A percentile compares a stretch with the other conserved stretches of the same genome.
phyloP scores from a whole-genome alignment of 2,329 filamentous ascomycete species.

The Parastagonospora nodorum region DNA sequence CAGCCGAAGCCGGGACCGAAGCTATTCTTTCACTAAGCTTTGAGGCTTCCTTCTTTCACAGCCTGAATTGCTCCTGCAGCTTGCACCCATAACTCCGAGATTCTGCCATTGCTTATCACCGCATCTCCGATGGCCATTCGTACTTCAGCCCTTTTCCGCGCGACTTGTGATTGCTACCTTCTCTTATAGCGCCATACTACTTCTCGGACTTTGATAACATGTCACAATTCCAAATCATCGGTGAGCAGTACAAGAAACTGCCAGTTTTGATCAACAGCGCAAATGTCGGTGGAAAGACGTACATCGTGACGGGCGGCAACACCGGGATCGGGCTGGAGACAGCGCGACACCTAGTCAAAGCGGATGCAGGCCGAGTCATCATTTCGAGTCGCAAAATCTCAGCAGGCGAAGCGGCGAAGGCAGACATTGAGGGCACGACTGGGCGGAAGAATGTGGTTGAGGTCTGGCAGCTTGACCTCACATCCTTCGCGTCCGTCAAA shows the following conservation, averaged over 20 bases:
- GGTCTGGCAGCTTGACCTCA: slow-evolving; percentile 53
- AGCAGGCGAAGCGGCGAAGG: slow-evolving; percentile 48
- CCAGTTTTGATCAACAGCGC: slow-evolving; percentile 3
- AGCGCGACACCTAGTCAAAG: slow-evolving; percentile 46
- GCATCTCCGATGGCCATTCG: no score
- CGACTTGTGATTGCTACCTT: background rate
- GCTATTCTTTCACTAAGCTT: no score
- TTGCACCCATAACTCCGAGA: no score
- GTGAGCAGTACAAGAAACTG: slow-evolving; percentile 11
- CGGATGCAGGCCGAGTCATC: slow-evolving; percentile 46
- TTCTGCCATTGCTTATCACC: no score
- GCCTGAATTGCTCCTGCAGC: no score
- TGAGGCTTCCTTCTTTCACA: no score
- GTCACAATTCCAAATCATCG: slow-evolving; percentile 6
- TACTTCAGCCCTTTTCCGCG: no score
- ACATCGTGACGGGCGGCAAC: slow-evolving; percentile 56
- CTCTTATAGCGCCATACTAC: background rate
- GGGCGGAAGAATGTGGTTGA: slow-evolving; percentile 41
- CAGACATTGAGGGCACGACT: slow-evolving; percentile 44
- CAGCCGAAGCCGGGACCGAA: no score
- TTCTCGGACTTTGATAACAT: background rate
- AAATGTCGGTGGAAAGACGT: slow-evolving; percentile 34
- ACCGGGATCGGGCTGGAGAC: slow-evolving; percentile 39
- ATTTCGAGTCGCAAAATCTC: slow-evolving; percentile 48
- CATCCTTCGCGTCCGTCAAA: slow-evolving; percentile 44